phyloP scores from a whole-genome alignment of 371 early-diverging fungal genomes.

The Mucor lusitanicus region DNA sequence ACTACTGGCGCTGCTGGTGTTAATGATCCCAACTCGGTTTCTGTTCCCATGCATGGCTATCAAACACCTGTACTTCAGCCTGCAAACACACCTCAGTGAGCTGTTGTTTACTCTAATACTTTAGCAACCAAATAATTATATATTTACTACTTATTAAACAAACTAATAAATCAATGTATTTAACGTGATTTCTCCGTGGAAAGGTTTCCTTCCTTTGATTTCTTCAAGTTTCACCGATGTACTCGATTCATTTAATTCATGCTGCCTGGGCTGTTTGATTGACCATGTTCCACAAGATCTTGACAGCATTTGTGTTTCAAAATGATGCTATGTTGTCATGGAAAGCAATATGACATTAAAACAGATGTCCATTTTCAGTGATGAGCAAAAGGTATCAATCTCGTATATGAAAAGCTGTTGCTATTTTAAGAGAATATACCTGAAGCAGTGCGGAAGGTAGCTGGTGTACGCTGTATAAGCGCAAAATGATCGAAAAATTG shows the following conservation, averaged over 20 bases:
- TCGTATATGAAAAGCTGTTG: no score
- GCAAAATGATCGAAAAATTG: no score
- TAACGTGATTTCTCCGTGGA: neutral
- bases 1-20: neutral
- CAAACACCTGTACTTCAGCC: conserved; percentile 22
- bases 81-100: conserved; percentile 12
- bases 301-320: neutral
- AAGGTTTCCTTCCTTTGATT: neutral
- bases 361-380: no score
- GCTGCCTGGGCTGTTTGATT: neutral
- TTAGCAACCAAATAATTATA: neutral
- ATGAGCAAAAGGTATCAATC: no score
- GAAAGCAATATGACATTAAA: no score
- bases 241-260: neutral
- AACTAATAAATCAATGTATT: neutral
- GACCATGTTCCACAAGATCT: neutral
- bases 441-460: no score
- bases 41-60: conserved; percentile 16
- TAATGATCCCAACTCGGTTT: neutral
- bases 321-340: no score
- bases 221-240: neutral
- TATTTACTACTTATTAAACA: neutral
- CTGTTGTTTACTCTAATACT: neutral
- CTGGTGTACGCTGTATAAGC: no score
- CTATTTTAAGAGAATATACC: no score